Percentiles rank a stretch among this genome's conserved stretches.
Evolutionary conservation across 768 basidiomycete genomes (phyloP).

Genomic region (Amanita muscaria): DNA sequence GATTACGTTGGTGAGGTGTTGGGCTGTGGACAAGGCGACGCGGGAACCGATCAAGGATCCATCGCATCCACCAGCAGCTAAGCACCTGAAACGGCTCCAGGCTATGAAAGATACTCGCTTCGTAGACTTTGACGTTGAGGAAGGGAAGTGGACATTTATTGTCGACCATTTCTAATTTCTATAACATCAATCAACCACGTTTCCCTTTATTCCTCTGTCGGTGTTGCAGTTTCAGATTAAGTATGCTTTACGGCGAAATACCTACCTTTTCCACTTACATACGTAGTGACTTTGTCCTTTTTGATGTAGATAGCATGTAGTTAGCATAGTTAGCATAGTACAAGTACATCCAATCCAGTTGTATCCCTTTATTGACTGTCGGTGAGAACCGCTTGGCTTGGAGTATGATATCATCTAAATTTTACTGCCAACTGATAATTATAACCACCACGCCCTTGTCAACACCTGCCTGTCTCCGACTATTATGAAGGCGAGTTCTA

Average conservation of each 20-base stretch:
- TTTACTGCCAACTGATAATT: too few species aligned
- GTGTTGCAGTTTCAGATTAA: neutral
- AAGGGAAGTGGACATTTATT: slow-evolving; percentile 88
- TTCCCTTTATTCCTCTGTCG: too few species aligned
- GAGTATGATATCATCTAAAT: neutral
- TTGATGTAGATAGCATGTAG: slow-evolving; percentile 1
- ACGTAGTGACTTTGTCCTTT: too few species aligned
- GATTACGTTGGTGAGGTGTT: slow-evolving; percentile 73
- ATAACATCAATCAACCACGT: too few species aligned
- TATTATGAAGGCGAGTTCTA: slow-evolving; percentile 1
- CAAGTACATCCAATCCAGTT: neutral
- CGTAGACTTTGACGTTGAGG: slow-evolving; percentile 65
- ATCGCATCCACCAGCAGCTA: slow-evolving; percentile 55
- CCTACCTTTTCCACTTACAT: neutral
- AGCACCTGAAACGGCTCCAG: slow-evolving; percentile 74
- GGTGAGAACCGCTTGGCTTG: neutral
- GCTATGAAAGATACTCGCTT: slow-evolving; percentile 83
- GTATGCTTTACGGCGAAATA: neutral
- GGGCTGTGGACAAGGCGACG: slow-evolving; percentile 86
- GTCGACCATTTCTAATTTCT: slow-evolving; percentile 79
- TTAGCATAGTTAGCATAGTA: neutral
- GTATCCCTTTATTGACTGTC: too few species aligned
- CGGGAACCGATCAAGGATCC: slow-evolving; percentile 83
- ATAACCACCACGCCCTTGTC: too few species aligned
- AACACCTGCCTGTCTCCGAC: too few species aligned